These are phyloP conservation scores for Pseudophaeomoniella oleicola DNA, from an alignment of 2,329 filamentous ascomycete species.

Conservation along the genomic window DNA sequence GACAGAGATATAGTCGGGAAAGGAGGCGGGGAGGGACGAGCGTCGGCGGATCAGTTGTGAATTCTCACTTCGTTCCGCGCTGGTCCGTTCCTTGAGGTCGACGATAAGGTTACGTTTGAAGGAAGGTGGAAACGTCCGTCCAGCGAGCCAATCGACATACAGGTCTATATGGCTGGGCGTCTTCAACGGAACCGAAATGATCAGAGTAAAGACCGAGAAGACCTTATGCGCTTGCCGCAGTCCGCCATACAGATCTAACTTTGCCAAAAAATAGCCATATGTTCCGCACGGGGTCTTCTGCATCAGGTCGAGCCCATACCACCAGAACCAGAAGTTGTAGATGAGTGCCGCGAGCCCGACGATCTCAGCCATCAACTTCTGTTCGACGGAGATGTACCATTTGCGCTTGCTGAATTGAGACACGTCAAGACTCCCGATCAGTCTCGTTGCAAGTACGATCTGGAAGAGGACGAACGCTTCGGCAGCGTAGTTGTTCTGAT, in stretches of 20 bases:
- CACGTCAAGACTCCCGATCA: not conserved
- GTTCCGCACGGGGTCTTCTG: not conserved
- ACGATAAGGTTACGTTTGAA: not conserved
- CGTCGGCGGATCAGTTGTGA: not conserved
- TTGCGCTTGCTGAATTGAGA: not conserved
- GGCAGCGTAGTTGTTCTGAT: not conserved
- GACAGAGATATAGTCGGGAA: too few species aligned
- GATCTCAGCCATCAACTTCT: not conserved
- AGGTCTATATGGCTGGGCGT: not conserved
- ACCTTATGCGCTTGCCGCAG: not conserved
- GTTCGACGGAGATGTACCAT: not conserved
- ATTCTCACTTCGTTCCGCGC: not conserved
- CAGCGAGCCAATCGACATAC: not conserved
- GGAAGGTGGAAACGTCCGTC: not conserved
- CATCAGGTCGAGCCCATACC: not conserved
- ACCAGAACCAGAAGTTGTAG: constrained; percentile 1
- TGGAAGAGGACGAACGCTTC: constrained; percentile 1
- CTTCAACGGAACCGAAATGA: not conserved
- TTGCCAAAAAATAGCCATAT: not conserved
- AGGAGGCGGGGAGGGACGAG: too few species aligned
- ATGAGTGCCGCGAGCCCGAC: not conserved
- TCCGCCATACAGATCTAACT: not conserved
- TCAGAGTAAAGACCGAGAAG: not conserved
- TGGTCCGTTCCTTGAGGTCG: not conserved
- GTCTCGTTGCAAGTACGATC: not conserved